Evolutionary conservation across 73 alveolate genomes (phyloP).

Genomic region (Diophrys appendiculata): DNA sequence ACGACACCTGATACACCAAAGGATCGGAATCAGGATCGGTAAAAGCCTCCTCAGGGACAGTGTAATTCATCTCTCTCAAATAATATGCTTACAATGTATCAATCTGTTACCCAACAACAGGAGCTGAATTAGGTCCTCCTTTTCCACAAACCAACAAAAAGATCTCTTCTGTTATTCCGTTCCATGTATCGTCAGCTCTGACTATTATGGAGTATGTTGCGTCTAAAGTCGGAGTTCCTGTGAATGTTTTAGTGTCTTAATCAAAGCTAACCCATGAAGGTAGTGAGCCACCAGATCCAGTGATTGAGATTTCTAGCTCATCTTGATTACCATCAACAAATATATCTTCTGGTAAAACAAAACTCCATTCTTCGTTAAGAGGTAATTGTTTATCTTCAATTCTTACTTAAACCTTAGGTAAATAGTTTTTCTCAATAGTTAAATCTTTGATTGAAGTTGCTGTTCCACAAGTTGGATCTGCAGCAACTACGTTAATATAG

Average conservation of each 20-base stretch:
- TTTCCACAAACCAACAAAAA: not conserved
- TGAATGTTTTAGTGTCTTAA: not conserved
- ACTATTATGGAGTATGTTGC: not conserved
- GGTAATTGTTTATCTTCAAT: not conserved
- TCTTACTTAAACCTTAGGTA: not conserved
- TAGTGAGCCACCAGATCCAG: not conserved
- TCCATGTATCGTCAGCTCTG: conserved; percentile 3
- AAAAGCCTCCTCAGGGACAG: conserved; percentile 15
- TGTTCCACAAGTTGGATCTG: conserved; percentile 21
- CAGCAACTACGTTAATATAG: not conserved
- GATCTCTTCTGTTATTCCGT: not conserved
- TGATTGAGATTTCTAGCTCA: too few relatives aligned
- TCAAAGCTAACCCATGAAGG: conserved; percentile 3
- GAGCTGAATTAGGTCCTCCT: not conserved
- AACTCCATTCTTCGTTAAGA: not conserved
- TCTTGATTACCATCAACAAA: not conserved
- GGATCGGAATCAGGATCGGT: conserved; percentile 28
- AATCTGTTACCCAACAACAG: not conserved
- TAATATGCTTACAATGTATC: not conserved
- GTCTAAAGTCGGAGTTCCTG: not conserved
- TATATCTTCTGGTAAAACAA: not conserved
- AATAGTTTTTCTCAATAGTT: not conserved
- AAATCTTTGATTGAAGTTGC: not conserved
- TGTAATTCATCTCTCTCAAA: not conserved
- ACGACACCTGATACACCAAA: too few relatives aligned